These are phyloP conservation scores for Pleomassaria siparia DNA, from an alignment of 2,329 filamentous ascomycete species.

Conservation along the genomic window DNA sequence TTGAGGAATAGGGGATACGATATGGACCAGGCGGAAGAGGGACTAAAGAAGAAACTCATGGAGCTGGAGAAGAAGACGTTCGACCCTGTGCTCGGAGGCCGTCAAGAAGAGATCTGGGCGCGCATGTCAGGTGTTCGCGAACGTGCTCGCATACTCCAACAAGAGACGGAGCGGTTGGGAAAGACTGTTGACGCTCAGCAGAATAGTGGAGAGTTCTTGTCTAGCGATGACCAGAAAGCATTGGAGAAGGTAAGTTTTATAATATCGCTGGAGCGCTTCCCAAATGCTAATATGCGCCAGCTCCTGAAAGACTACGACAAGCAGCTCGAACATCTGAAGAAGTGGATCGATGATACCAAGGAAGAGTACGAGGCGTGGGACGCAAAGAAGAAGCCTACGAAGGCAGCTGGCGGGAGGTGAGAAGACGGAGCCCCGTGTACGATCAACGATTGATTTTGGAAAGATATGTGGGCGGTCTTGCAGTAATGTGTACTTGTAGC, in stretches of 20 bases:
- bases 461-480: not conserved
- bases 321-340: conserved; percentile 73
- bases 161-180: conserved; percentile 71
- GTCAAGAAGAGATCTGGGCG: conserved; percentile 85
- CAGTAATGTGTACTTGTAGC: not conserved
- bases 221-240: conserved; percentile 70
- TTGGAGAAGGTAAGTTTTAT: conserved; percentile 67
- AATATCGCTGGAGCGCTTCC: not conserved
- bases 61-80: conserved; percentile 68
- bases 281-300: conserved; percentile 46
- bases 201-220: conserved; percentile 53
- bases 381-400: conserved; percentile 26
- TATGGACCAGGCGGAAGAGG: conserved; percentile 76
- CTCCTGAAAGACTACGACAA: conserved; percentile 80
- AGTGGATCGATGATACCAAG: conserved; percentile 61
- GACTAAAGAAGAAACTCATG: conserved; percentile 70
- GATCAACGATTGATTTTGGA: not conserved
- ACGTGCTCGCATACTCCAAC: conserved; percentile 70
- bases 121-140: conserved; percentile 74
- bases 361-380: conserved; percentile 62
- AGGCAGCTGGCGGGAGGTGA: conserved; percentile 18
- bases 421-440: not conserved
- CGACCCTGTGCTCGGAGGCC: conserved; percentile 72
- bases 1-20: conserved; percentile 80
- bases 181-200: conserved; percentile 50